phyloP scores from a whole-genome alignment of 495 filamentous ascomycete species.

The Talaromyces wortmannii region DNA sequence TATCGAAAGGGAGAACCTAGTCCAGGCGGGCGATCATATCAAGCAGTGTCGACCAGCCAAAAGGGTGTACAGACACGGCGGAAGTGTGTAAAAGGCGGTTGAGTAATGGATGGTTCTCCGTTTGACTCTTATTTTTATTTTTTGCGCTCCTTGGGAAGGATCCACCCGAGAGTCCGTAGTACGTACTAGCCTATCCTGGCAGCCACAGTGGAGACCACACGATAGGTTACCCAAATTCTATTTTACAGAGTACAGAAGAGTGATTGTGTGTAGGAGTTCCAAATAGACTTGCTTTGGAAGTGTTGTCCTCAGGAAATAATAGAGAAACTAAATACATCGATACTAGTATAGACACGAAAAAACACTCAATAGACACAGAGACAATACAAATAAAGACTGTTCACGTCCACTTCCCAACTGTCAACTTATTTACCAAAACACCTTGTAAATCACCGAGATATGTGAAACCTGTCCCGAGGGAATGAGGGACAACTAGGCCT shows the following conservation, averaged over 20 bases:
- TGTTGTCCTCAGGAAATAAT: background rate
- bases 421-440: background rate
- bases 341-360: background rate
- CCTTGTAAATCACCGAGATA: background rate
- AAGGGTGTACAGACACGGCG: background rate
- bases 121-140: too few species aligned
- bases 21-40: background rate
- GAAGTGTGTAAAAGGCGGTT: too few species aligned
- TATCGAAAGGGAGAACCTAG: background rate
- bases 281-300: background rate
- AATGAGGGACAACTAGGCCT: background rate
- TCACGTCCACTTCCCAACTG: background rate
- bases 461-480: background rate
- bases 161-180: too few species aligned
- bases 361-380: constrained; percentile 2
- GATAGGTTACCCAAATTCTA: too few species aligned
- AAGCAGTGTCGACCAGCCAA: background rate
- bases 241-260: too few species aligned
- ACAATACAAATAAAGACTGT: background rate
- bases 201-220: background rate
- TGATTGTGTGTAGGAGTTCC: too few species aligned
- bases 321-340: background rate
- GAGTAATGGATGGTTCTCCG: too few species aligned
- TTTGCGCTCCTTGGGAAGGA: too few species aligned
- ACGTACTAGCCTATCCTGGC: background rate